Evolutionary conservation across 768 basidiomycete species (phyloP), one percentile per base, ranked within the genome.

Genomic region (Leccinum longicurvipes): DNA sequence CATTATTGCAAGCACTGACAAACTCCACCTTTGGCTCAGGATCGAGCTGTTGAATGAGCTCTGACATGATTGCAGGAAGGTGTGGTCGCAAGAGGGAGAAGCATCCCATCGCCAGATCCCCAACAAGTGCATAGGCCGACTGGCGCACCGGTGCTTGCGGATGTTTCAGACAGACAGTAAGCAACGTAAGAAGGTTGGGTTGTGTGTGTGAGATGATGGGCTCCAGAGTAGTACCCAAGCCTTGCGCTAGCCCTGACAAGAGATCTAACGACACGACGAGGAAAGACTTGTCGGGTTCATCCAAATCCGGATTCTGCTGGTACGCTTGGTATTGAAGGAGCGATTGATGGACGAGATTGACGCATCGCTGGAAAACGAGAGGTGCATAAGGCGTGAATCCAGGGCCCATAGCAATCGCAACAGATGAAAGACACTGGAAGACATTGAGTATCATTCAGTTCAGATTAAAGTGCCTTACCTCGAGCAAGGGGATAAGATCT

Each of bases 251-350:
- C 51, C 97, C 97, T 9, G 93, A 97, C 24, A 99, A 80, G 32
- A 99, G 79, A 72, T 99, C 97, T n/a, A 99, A 81, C 6, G 97
- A 92, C 25, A 98, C 97, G 54, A 99, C 95, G 49, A 99, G 85
- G 84, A 98, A 98, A 4, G 95, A 90, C 67, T 90, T 87, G 75
- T 98, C 97, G 3, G 97, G 97, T 70, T 97, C 94, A 53, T 98
- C 94, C 58, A 91, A 77, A 3, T 95, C 91, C 4, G 91, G 87
- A 65, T 93, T 89, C 67, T 92, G 86, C 66, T 92, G 88, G 74
- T 79, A 97, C 17, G 85, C 82, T 65, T 95, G 92, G 70, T 94
- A 98, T 61, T 87, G 83, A 51, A 93, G 73, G 4, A 98, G 82
- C 1, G 91, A 83, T 41, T 76, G 78, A 71, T 93, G 90, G 51